Evolutionary conservation across 192 early-diverging fungal genomes (phyloP).

Genomic region (Umbelopsis isabellina): DNA sequence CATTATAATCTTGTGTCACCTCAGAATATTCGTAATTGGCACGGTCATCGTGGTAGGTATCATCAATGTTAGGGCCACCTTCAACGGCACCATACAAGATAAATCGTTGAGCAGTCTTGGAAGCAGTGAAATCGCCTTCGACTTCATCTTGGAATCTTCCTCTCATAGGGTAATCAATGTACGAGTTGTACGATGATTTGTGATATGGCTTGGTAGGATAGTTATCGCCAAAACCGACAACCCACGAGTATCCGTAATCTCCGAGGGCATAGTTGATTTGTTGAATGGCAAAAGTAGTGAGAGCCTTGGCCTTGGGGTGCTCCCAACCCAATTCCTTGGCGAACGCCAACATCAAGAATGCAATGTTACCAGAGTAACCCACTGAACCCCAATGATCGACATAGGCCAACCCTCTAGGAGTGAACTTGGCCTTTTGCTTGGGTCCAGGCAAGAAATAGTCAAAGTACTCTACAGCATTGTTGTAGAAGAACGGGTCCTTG

Average conservation of each 20-base stretch:
- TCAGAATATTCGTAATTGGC: slow-evolving; percentile 55
- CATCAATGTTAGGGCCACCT: slow-evolving; percentile 59
- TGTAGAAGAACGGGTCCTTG: slow-evolving; percentile 39
- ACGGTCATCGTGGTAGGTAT: slow-evolving; percentile 54
- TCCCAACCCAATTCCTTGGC: slow-evolving; percentile 38
- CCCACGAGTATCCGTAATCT: slow-evolving; percentile 53
- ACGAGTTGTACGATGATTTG: slow-evolving; percentile 56
- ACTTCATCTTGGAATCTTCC: slow-evolving; percentile 47
- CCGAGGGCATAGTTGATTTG: slow-evolving; percentile 59
- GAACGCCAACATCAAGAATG: slow-evolving; percentile 46
- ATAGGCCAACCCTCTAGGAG: slow-evolving; percentile 56
- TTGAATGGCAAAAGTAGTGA: slow-evolving; percentile 48
- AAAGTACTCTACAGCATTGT: slow-evolving; percentile 40
- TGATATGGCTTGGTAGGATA: slow-evolving; percentile 55
- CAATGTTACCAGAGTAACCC: slow-evolving; percentile 52
- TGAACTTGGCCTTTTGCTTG: slow-evolving; percentile 40
- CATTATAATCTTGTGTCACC: slow-evolving; percentile 51
- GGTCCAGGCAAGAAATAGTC: slow-evolving; percentile 40
- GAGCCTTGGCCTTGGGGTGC: slow-evolving; percentile 19
- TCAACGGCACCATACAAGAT: slow-evolving; percentile 61
- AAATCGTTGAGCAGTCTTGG: slow-evolving; percentile 46
- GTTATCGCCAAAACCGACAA: slow-evolving; percentile 55
- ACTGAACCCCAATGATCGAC: slow-evolving; percentile 52
- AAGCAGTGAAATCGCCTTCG: slow-evolving; percentile 48
- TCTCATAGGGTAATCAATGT: slow-evolving; percentile 57